A percentile compares a stretch with the other conserved stretches of the same genome.
These are phyloP conservation scores for Aspergillus persii DNA, from an alignment of 2,329 filamentous ascomycete genomes.

Conservation along the genomic window DNA sequence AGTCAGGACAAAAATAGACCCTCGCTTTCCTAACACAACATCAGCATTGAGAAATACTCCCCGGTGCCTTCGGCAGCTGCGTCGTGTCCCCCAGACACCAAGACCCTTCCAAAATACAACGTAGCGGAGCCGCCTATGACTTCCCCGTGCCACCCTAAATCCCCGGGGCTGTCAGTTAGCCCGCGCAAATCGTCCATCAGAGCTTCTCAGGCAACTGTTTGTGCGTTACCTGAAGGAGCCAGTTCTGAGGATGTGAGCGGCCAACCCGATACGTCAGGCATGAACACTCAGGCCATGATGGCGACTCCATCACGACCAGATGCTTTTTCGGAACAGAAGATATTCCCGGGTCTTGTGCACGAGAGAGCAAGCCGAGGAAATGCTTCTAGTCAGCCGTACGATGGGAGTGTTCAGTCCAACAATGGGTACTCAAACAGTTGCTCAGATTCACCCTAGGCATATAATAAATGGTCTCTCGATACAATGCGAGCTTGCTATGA, in stretches of 20 bases:
- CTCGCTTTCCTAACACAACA: background rate
- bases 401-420: background rate
- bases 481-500: background rate
- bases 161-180: background rate
- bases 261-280: background rate
- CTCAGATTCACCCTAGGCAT: background rate
- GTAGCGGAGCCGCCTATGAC: background rate
- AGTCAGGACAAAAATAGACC: background rate
- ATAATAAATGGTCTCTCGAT: background rate
- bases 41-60: background rate
- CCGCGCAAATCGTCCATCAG: background rate
- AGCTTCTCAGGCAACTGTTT: background rate
- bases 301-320: conserved; percentile 12
- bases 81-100: background rate
- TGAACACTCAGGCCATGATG: conserved; percentile 2
- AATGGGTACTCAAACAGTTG: background rate
- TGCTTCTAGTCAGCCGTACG: conserved; percentile 9
- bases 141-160: background rate
- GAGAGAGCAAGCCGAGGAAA: conserved; percentile 33
- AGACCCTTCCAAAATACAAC: background rate
- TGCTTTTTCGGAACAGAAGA: conserved; percentile 35
- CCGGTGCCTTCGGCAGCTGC: background rate
- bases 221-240: background rate
- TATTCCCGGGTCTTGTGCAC: conserved; percentile 45
- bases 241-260: background rate